Base-by-base conservation (phyloP, 2,329 filamentous ascomycete species). In the Epichloe typhina region DNA sequence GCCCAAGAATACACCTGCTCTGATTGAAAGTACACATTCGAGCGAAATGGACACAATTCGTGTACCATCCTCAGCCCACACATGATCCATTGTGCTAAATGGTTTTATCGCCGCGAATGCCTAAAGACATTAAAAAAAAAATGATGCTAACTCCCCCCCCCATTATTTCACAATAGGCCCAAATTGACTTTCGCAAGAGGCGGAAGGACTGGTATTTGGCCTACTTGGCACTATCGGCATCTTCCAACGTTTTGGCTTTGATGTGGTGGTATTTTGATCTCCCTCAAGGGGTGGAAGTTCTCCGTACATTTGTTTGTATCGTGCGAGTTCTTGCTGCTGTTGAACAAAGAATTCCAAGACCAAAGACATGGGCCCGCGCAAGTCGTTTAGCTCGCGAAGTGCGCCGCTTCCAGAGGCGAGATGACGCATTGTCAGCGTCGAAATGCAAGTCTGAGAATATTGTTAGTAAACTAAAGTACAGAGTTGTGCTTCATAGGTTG, bases 371-470 rank as follows among this genome's bases (percentile, higher is more conserved):
- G 89, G 86, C 19, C 80, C 84, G 11, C 87, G 82, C 53, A 95
- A 78, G 56, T 88, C 79, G 49, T 85, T 76, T 26, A 95, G 76
- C 55, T 76, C 72, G 43, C 74, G 69, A 46, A 87, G 75, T 1
- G 67, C 66, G 40, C 73, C 78, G 59, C 84, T 79, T 12, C 88
- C 88, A 36, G 77, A 76, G 57, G 88, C 79, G 66, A 94, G 78
- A 66, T 95, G 84, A 46, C 91, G 84, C 59, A 95, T 73, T 12
- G 81, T 73, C 47, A 96, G 76, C 0, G 87, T 88, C 35, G 84
- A 86, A 58, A 90, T 78, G 62, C 87, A 93, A 48, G 87, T 84
- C 88, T 94, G 44, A 57, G 9, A 13, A 46, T 8, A 11, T 11
- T 13, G n/a, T 35, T 41, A 13, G 44, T 19, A 11, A 19, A 19